Conservation (phyloP, 345 rosid species). For the Stellera chamaejasme region DNA sequence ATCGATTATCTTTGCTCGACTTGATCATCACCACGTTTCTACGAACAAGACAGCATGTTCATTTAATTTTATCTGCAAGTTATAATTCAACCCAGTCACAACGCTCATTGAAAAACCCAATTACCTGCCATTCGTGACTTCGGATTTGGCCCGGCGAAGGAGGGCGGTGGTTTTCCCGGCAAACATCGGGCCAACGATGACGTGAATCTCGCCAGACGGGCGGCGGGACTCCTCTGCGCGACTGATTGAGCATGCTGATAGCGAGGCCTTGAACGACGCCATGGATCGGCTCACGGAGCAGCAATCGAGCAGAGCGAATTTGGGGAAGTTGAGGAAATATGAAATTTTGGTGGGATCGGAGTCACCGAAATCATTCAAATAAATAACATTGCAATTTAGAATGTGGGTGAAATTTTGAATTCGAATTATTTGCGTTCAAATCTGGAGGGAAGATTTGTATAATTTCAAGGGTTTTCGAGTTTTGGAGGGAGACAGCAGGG, state of each 20-base stretch:
- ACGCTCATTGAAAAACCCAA: neutral
- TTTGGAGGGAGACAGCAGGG: too few species aligned
- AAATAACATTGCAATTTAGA: constrained; percentile 6
- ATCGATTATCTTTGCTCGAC: constrained; percentile 72
- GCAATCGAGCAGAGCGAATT: neutral
- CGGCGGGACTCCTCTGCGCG: constrained; percentile 3
- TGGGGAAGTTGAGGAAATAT: neutral
- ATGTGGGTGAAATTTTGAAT: neutral
- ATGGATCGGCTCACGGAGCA: constrained; percentile 13
- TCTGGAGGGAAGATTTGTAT: constrained; percentile 20
- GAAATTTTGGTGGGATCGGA: neutral
- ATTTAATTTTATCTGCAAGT: neutral
- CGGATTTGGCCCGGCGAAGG: constrained; percentile 76
- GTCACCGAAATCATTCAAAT: neutral
- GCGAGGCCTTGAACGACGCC: constrained; percentile 33
- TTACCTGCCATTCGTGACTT: constrained; percentile 53
- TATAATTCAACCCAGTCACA: neutral
- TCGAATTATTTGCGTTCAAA: neutral
- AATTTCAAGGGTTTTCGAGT: too few species aligned
- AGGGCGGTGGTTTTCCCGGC: constrained; percentile 93
- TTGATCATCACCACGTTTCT: constrained; percentile 75
- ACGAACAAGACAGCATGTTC: neutral
- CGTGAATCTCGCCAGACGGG: constrained; percentile 62
- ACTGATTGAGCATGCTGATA: constrained; percentile 12
- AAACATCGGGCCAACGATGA: constrained; percentile 86